Evolutionary conservation across 192 early-diverging fungal species (phyloP), one percentile per base, ranked within the genome.

Genomic region (Backusella australiensis): DNA sequence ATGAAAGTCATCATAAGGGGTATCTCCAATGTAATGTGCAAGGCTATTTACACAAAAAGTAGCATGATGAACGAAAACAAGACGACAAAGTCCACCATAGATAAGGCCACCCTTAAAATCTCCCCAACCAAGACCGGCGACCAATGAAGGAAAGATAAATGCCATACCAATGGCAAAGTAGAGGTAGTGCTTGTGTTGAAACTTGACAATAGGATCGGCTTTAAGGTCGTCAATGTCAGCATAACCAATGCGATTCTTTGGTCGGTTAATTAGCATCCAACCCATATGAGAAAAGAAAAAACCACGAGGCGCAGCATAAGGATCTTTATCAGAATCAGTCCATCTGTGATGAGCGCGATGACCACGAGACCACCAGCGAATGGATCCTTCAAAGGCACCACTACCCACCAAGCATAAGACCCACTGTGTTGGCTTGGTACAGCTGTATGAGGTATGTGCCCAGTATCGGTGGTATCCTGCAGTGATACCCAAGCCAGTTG

Each of bases 381-480:
- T 90, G 59, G 92, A 93, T 66, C 94, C 94, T 77, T 96, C 87
- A 4, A 95, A 88, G 12, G 94, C 90, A 34, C 93, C 89, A 23
- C 89, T 85, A 41, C 91, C 90, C 2, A 84, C 85, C 34, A 93
- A 72, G 12, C 87, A 82, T 63, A 94, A 83, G 29, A 88, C 86
- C n/a, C 89, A 79, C 76, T 88, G 88, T 72, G 94, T 84, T 4
- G 86, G 86, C 14, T 82, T 82, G 3, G 86, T 85, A 53, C 91
- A 93, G 32, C 75, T 87, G 78, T 94, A 96, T 8, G 93, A 75
- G 3, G 91, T 89, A 83, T 96, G 94, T 15, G 92, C 82, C 93
- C 92, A 96, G 53, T 90, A 86, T 32, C 94, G 89, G 77, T 96
- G 94, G 81, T 96, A 94, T n/a, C 94, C 90, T 89, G 92, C 94